Conservation (phyloP, 495 filamentous ascomycete genomes). For the Polyplosphaeria fusca region DNA sequence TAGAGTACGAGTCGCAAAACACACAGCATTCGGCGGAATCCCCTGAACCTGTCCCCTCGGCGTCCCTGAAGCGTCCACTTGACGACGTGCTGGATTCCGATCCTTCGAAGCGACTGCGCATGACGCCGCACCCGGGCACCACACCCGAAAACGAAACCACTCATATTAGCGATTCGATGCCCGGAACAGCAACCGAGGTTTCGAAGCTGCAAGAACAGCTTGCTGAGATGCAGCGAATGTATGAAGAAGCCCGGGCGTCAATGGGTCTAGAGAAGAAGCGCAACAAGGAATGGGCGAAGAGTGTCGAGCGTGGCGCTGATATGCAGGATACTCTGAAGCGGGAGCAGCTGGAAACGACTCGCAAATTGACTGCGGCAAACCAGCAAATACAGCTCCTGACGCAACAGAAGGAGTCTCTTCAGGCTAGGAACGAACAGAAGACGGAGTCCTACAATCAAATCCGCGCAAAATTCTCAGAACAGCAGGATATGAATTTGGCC, state of each 20-base stretch:
- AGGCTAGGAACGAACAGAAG: slow-evolving; percentile 9
- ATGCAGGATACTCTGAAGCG: slow-evolving; percentile 7
- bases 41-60: background rate
- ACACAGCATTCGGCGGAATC: slow-evolving; percentile 1
- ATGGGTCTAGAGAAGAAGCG: background rate
- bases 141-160: slow-evolving; percentile 3
- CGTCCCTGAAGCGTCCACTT: slow-evolving; percentile 7
- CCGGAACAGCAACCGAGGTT: slow-evolving; percentile 12
- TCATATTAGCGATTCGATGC: slow-evolving; percentile 27
- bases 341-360: background rate
- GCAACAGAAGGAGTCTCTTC: background rate
- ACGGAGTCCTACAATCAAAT: background rate
- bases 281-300: slow-evolving; percentile 1
- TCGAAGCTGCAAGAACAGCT: slow-evolving; percentile 9
- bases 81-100: slow-evolving; percentile 11
- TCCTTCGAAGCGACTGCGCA: slow-evolving; percentile 25
- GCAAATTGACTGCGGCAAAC: background rate
- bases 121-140: slow-evolving; percentile 8
- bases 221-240: background rate
- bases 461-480: background rate
- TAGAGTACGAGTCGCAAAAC: slow-evolving; percentile 16
- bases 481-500: background rate
- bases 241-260: background rate
- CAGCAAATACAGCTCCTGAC: background rate
- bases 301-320: too few species aligned